Conservation (phyloP, 2,329 filamentous ascomycete genomes). For the Phialophora expanda region DNA sequence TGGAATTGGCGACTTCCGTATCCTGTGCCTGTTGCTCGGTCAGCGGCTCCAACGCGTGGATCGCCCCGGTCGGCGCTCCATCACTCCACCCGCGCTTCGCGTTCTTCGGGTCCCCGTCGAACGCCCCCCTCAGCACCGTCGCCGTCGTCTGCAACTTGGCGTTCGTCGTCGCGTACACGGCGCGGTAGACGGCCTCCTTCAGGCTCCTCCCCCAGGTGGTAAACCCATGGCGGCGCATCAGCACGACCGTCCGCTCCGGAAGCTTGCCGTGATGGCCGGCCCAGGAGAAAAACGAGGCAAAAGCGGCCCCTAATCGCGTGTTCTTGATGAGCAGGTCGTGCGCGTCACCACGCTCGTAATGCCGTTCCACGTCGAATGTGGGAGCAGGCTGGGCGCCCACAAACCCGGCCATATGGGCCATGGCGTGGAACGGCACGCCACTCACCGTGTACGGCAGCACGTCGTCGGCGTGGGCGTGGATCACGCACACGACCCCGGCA, state of each 20-base stretch:
- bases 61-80: neutral
- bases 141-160: constrained; percentile 51
- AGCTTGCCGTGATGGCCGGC: constrained; percentile 3
- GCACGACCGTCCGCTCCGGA: constrained; percentile 45
- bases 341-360: constrained; percentile 39
- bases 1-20: constrained; percentile 6
- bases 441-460: constrained; percentile 52
- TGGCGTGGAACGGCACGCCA: constrained; percentile 49
- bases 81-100: constrained; percentile 3
- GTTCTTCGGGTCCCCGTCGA: constrained; percentile 3
- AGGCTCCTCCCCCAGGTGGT: constrained; percentile 48
- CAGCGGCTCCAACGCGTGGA: constrained; percentile 20
- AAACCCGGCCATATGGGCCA: constrained; percentile 54
- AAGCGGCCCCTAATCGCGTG: constrained; percentile 43
- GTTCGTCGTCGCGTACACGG: constrained; percentile 53
- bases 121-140: constrained; percentile 35
- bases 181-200: constrained; percentile 49
- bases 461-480: constrained; percentile 53
- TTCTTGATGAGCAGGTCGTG: constrained; percentile 49
- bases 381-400: constrained; percentile 42
- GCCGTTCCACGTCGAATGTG: constrained; percentile 44
- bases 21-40: constrained; percentile 27
- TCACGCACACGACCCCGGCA: constrained; percentile 47
- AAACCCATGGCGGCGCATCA: constrained; percentile 56
- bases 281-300: constrained; percentile 44